Base-by-base conservation (phyloP, 2,329 filamentous ascomycete genomes). In the Alternaria arbusti region DNA sequence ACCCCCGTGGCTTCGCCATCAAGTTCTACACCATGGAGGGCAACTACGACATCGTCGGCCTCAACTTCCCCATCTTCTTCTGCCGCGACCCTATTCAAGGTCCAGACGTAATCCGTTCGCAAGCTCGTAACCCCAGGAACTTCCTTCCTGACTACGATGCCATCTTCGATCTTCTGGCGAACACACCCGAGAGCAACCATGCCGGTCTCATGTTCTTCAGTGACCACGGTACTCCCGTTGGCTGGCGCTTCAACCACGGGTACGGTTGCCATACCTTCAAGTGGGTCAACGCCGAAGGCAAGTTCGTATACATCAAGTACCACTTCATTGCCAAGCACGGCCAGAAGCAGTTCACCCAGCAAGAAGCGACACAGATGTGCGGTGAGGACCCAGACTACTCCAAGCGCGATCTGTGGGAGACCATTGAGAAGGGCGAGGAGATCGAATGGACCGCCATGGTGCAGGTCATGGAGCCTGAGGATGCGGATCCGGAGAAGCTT, bases 291-390 rank as follows among this genome's bases (percentile, higher is more conserved):
- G 75, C 79, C 51, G 71, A 85, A 3, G 83, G 84, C 52, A 76
- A 80, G 36, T 86, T 85, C 57, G 82, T 84, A 22, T 86, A 86
- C 74, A 83, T 84, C 78, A 86, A 84, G 74, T 84, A 83, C 73
- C 82, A 85, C 71, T 84, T 85, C 70, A 75, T 82, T 11, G 80
- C 82, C 58, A 79, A 84, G 54, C 79, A 83, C 55, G 84, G 84
- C 7, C 80, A 84, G 66, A 83, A 84, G 68, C 79, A 83, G 61
- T 83, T 85, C 67, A 83, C 81, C 8, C 78, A 81, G 36, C 72
- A 78, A 11, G 80, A 85, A 59, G 84, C 84, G 5, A 78, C 83
- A 32, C 73, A 74, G 12, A 81, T 84, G 65, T 81, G 78, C 36
- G 84, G 84, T 17, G 79, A 84, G 56, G 83, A 86, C 64, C 84